phyloP scores from a whole-genome alignment of 2,329 filamentous ascomycete species.

The Phialophora tarda region DNA sequence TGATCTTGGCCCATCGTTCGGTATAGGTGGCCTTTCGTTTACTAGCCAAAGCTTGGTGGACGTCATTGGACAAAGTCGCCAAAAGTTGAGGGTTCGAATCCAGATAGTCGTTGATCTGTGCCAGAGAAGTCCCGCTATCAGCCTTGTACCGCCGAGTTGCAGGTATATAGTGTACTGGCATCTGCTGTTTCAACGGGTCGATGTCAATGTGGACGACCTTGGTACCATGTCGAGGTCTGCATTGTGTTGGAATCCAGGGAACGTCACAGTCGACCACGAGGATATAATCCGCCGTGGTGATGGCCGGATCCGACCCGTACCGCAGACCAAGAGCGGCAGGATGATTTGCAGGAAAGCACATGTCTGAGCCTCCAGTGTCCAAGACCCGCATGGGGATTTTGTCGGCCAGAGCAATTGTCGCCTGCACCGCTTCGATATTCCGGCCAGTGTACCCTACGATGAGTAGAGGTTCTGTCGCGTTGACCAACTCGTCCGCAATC shows the following conservation, averaged over 20 bases:
- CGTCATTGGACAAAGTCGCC: constrained; percentile 46
- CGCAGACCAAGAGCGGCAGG: constrained; percentile 70
- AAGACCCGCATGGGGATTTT: constrained; percentile 56
- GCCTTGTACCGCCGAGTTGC: constrained; percentile 70
- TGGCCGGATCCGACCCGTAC: constrained; percentile 74
- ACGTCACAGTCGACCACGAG: constrained; percentile 88
- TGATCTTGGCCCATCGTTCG: constrained; percentile 65
- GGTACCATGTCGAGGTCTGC: constrained; percentile 61
- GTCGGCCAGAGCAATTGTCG: constrained; percentile 56
- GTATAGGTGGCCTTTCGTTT: constrained; percentile 60
- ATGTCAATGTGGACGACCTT: constrained; percentile 70
- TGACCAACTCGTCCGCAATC: constrained; percentile 52
- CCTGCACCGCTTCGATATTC: constrained; percentile 49
- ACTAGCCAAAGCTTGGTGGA: constrained; percentile 44
- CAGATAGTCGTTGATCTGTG: constrained; percentile 71
- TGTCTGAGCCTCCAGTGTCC: constrained; percentile 59
- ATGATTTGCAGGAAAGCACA: constrained; percentile 57
- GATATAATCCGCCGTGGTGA: constrained; percentile 80
- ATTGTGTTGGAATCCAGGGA: constrained; percentile 84
- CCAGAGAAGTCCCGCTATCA: constrained; percentile 67
- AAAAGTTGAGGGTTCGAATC: constrained; percentile 52
- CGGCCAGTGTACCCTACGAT: constrained; percentile 60
- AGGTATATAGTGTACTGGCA: constrained; percentile 75
- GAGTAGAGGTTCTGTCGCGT: constrained; percentile 56
- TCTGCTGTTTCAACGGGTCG: constrained; percentile 72